phyloP scores from a whole-genome alignment of 2,329 filamentous ascomycete species.

The Aspergillus ibericus region DNA sequence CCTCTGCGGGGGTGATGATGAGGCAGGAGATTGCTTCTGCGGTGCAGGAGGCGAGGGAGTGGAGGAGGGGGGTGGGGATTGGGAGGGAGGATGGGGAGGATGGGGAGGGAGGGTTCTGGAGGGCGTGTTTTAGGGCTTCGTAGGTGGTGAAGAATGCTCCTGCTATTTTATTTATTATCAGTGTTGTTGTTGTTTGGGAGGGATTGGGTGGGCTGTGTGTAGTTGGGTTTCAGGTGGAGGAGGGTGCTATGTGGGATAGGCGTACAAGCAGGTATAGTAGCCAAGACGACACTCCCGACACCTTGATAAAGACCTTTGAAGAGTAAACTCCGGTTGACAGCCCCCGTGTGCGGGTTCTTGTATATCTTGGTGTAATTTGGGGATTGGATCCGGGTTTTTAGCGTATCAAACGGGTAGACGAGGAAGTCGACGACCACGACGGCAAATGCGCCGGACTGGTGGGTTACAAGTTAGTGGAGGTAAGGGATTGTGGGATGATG shows the following conservation, averaged over 20 bases:
- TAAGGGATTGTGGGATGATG: slow-evolving; percentile 13
- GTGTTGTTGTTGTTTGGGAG: neutral
- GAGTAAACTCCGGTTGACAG: slow-evolving; percentile 55
- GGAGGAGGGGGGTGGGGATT: slow-evolving; percentile 67
- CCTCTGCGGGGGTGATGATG: slow-evolving; percentile 83
- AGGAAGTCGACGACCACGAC: slow-evolving; percentile 84
- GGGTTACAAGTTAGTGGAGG: neutral
- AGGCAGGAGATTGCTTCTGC: slow-evolving; percentile 84
- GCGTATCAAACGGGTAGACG: slow-evolving; percentile 83
- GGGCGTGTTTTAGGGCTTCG: slow-evolving; percentile 68
- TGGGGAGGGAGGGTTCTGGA: slow-evolving; percentile 46
- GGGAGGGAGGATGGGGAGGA: slow-evolving; percentile 30
- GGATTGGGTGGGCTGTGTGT: no score
- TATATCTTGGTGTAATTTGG: slow-evolving; percentile 71
- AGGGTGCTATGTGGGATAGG: no score
- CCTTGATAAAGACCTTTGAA: slow-evolving; percentile 83
- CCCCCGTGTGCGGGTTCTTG: slow-evolving; percentile 56
- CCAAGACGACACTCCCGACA: slow-evolving; percentile 78
- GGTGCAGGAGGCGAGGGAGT: slow-evolving; percentile 70
- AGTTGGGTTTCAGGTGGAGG: no score
- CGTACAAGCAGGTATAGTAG: slow-evolving; percentile 81
- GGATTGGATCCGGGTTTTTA: slow-evolving; percentile 84
- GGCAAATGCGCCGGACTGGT: slow-evolving; percentile 76
- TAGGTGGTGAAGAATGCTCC: slow-evolving; percentile 90
- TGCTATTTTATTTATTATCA: slow-evolving; percentile 55